Evolutionary conservation across 2,329 filamentous ascomycete genomes (phyloP), one percentile per base, ranked within the genome.

Genomic region (Exophiala dermatitidis): DNA sequence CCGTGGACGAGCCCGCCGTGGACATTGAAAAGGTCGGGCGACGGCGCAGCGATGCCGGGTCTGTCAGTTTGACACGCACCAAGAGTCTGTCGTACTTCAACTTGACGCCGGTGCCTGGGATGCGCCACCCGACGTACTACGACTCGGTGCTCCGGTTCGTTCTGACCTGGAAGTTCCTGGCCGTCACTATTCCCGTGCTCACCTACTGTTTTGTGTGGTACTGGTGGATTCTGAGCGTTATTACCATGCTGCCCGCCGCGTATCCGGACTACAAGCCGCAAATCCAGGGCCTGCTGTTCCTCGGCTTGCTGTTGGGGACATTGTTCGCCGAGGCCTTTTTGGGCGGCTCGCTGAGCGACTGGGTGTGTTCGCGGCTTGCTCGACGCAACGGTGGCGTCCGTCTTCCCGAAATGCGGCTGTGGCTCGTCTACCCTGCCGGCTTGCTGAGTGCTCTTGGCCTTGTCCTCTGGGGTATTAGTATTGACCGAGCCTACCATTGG

Each of bases 141-240:
- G 73, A 74, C 48, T 70, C 75, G 0, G 46, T 74, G 3, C 54
- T 71, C 10, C 70, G 75, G 3, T 79, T 80, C 59, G 45, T 70
- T 37, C 68, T 72, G 52, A 74, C 73, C 2, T 80, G 75, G 61
- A 70, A 69, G 51, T 75, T 72, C 58, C 68, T 70, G 2, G 71
- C 70, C 3, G 70, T 81, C 1, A 66, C 70, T 0, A 65, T 80
- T 5, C 64, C 72, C 2, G 69, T 80, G 3, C 55, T 75, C 5
- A 69, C 71, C 5, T 82, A 77, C 64, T 75, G 71, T 58, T 80
- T 78, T 57, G 63, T 69, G 2, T 79, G 77, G 73, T 81, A 81
- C 62, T 81, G 77, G 77, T 81, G 77, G 77, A 68, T 79, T 3
- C 57, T 79, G 7, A 74, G 73, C 0, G 70, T 79, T 19, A 74